Evolutionary conservation across 2,329 filamentous ascomycete genomes (phyloP).

Genomic region (Scedosporium boydii): DNA sequence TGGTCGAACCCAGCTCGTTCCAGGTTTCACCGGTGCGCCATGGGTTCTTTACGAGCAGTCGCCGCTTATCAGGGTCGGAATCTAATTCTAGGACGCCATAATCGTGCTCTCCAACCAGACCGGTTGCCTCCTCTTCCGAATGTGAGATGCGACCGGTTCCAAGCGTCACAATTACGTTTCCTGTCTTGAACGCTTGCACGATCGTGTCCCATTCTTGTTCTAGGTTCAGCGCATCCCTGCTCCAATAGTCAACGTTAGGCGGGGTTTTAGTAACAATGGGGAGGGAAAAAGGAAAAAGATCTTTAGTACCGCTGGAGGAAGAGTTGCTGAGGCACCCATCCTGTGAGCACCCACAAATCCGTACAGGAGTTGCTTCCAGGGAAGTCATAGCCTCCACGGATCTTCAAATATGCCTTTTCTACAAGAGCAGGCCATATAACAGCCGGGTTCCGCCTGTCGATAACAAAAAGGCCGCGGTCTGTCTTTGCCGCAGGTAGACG

Average conservation of each 20-base stretch:
- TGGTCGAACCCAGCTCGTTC: conserved; percentile 28
- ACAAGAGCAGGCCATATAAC: conserved; percentile 85
- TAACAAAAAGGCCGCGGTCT: conserved; percentile 70
- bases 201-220: conserved; percentile 71
- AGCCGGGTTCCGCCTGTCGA: conserved; percentile 73
- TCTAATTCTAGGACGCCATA: conserved; percentile 84
- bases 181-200: conserved; percentile 61
- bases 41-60: conserved; percentile 86
- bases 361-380: conserved; percentile 95
- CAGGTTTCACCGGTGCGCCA: conserved; percentile 57
- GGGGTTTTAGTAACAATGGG: neutral
- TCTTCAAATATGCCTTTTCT: conserved; percentile 94
- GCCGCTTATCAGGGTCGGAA: conserved; percentile 45
- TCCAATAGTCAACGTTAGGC: neutral
- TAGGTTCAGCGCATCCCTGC: conserved; percentile 66
- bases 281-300: neutral
- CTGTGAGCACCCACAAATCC: conserved; percentile 83
- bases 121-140: conserved; percentile 69
- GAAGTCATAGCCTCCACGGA: conserved; percentile 93
- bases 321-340: conserved; percentile 94
- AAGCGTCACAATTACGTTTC: conserved; percentile 79
- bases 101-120: conserved; percentile 83
- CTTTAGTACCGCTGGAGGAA: conserved; percentile 62
- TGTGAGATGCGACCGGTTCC: conserved; percentile 76
- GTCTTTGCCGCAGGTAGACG: conserved; percentile 70